Evolutionary conservation across 2,329 filamentous ascomycete species (phyloP).

Genomic region (Trichoderma hamatum): DNA sequence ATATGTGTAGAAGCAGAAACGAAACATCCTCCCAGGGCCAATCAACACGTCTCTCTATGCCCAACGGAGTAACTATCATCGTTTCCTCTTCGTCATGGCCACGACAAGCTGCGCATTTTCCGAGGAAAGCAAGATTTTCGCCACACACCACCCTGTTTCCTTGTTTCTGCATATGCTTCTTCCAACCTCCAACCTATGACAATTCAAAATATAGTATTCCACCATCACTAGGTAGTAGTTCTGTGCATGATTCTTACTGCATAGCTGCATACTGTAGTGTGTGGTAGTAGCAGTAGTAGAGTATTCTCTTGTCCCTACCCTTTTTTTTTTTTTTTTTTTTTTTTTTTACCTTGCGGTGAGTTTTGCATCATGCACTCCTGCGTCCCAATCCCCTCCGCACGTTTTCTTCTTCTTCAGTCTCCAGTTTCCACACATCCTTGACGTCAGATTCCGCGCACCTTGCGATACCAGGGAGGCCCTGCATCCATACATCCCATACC

Average conservation of each 20-base stretch:
- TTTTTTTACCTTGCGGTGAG: neutral
- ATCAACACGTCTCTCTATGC: neutral
- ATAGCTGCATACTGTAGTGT: neutral
- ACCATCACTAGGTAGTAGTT: too few relatives aligned
- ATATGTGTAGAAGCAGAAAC: neutral
- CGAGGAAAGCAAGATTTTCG: neutral
- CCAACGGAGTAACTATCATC: neutral
- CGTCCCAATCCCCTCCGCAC: neutral
- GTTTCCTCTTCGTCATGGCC: neutral
- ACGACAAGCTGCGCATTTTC: neutral
- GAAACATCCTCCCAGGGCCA: neutral
- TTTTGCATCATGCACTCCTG: conserved; percentile 19
- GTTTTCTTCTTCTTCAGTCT: neutral
- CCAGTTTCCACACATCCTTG: neutral
- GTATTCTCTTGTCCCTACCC: neutral
- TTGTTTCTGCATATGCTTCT: neutral
- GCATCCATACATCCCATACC: neutral
- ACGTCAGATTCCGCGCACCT: neutral
- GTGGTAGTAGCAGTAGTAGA: neutral
- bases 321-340: too few relatives aligned
- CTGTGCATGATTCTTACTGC: neutral
- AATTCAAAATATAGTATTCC: neutral
- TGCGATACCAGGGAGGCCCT: neutral
- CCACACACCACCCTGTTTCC: neutral
- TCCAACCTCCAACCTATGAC: neutral